Evolutionary conservation across 2,329 filamentous ascomycete species (phyloP).

Genomic region (Diaporthe vaccinii): DNA sequence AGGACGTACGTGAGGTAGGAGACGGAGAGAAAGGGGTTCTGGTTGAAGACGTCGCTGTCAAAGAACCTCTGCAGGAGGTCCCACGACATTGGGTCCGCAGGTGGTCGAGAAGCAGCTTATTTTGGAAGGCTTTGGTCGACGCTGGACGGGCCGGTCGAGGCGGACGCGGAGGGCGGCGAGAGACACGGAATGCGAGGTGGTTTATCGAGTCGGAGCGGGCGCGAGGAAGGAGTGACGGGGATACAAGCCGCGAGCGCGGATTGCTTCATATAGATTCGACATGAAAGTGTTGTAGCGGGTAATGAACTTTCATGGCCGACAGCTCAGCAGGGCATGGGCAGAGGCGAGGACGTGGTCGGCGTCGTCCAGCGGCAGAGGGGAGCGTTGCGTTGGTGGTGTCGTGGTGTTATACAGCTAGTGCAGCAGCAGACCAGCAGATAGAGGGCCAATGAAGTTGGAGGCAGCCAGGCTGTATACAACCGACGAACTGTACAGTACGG

Average conservation of each 20-base stretch:
- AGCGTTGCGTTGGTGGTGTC: neutral
- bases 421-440: slow-evolving; percentile 11
- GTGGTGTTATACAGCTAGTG: slow-evolving; percentile 25
- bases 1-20: slow-evolving; percentile 85
- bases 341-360: neutral
- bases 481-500: slow-evolving; percentile 13
- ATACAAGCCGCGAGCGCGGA: slow-evolving; percentile 49
- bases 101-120: slow-evolving; percentile 39
- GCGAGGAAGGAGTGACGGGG: slow-evolving; percentile 42
- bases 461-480: slow-evolving; percentile 21
- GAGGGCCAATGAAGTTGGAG: slow-evolving; percentile 34
- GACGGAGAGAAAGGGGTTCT: slow-evolving; percentile 88
- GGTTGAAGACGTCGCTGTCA: slow-evolving; percentile 94
- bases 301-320: slow-evolving; percentile 47
- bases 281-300: slow-evolving; percentile 45
- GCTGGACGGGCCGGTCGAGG: neutral
- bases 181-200: slow-evolving; percentile 2
- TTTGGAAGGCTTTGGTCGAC: slow-evolving; percentile 42
- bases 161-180: slow-evolving; percentile 3
- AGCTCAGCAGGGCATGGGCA: slow-evolving; percentile 36
- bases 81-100: slow-evolving; percentile 76
- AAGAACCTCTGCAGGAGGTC: slow-evolving; percentile 91
- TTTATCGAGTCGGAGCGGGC: slow-evolving; percentile 45
- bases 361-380: slow-evolving; percentile 1
- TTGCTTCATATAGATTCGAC: slow-evolving; percentile 56